phyloP scores from a whole-genome alignment of 495 filamentous ascomycete genomes.

The Penicillium lagena region DNA sequence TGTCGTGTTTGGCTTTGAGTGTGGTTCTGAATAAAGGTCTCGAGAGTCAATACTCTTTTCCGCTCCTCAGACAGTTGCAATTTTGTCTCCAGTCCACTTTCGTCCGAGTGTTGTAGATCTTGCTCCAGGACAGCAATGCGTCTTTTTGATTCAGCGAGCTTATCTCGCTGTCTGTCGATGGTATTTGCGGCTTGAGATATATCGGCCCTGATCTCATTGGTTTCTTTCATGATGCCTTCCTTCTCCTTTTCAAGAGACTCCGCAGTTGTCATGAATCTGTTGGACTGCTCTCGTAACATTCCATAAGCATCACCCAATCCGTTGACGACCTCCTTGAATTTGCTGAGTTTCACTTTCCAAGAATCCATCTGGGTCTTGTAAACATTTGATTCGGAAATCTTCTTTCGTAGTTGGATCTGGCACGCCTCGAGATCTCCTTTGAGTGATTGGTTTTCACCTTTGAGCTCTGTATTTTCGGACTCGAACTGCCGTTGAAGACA shows the following conservation, averaged over 20 bases:
- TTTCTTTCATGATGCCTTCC: constrained; percentile 12
- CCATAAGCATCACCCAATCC: constrained; percentile 29
- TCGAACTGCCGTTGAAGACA: constrained; percentile 20
- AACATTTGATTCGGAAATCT: constrained; percentile 7
- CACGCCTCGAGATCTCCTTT: constrained; percentile 9
- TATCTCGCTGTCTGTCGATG: constrained; percentile 7
- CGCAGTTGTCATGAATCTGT: constrained; percentile 14
- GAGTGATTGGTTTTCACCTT: constrained; percentile 20
- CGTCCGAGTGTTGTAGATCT: constrained; percentile 13
- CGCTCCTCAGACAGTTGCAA: constrained; percentile 22
- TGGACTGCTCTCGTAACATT: constrained; percentile 19
- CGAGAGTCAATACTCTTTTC: constrained; percentile 18
- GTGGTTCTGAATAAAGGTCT: constrained; percentile 27
- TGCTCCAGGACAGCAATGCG: constrained; percentile 12
- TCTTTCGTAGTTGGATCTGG: constrained; percentile 12
- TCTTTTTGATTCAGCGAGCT: constrained; percentile 9
- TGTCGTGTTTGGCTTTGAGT: constrained; percentile 19
- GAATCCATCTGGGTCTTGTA: constrained; percentile 16
- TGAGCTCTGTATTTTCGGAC: constrained; percentile 12
- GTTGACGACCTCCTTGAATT: constrained; percentile 28
- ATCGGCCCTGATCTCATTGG: constrained; percentile 16
- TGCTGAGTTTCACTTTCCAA: constrained; percentile 28
- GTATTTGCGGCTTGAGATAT: constrained; percentile 10
- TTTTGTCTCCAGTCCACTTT: constrained; percentile 5
- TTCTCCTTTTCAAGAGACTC: constrained; percentile 19